phyloP scores from a whole-genome alignment of 2,329 filamentous ascomycete genomes.

The Aspergillus latus region DNA sequence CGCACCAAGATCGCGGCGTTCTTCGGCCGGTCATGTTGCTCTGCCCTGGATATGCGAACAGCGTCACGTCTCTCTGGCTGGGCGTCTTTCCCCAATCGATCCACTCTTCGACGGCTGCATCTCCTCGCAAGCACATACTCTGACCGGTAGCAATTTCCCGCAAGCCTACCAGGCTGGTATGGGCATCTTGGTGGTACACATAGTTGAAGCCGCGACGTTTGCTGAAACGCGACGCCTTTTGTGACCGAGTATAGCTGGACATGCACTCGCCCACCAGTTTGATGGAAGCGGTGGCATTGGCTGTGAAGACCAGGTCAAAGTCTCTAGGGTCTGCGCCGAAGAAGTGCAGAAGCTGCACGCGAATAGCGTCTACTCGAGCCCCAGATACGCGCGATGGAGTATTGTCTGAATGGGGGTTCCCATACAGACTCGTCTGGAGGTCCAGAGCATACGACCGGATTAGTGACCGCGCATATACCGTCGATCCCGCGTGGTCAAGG shows the following conservation, averaged over 20 bases:
- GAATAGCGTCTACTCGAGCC: constrained; percentile 14
- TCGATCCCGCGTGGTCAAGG: constrained; percentile 18
- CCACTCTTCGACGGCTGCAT: constrained; percentile 14
- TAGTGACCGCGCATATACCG: constrained; percentile 16
- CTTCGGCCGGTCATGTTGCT: constrained; percentile 20
- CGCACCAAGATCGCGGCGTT: constrained; percentile 14
- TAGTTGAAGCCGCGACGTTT: constrained; percentile 12
- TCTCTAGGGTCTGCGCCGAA: constrained; percentile 16
- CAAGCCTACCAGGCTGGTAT: constrained; percentile 17
- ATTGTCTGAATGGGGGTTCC: constrained; percentile 19
- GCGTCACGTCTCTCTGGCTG: constrained; percentile 1
- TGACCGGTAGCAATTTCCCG: constrained; percentile 15
- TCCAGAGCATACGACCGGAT: constrained; percentile 12
- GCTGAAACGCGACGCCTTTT: background rate
- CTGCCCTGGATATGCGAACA: constrained; percentile 20
- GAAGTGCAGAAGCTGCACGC: constrained; percentile 13
- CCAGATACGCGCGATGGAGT: constrained; percentile 16
- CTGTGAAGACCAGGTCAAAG: constrained; percentile 19
- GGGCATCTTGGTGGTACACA: constrained; percentile 18
- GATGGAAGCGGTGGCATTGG: constrained; percentile 17
- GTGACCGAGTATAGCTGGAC: background rate
- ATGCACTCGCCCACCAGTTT: constrained; percentile 17
- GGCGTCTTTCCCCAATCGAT: background rate
- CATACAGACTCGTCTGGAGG: constrained; percentile 14
- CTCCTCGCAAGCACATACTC: constrained; percentile 12